Percentiles rank a stretch among this genome's conserved stretches.
These are phyloP conservation scores for Pezicula neosporulosa DNA, from an alignment of 2,329 filamentous ascomycete genomes.

Conservation along the genomic window DNA sequence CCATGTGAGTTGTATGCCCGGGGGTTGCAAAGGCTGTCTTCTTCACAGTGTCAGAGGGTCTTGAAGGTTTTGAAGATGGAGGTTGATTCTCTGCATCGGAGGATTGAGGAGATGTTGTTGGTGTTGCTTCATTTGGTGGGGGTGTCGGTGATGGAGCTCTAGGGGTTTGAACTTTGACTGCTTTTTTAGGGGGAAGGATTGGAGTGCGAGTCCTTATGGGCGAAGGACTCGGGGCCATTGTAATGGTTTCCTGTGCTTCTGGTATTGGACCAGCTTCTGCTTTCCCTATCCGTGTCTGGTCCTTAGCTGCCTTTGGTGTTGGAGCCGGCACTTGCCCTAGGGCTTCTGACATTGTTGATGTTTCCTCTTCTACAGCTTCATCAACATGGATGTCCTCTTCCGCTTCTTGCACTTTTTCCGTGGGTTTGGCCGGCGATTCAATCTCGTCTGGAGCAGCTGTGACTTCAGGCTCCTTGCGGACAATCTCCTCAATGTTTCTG, in stretches of 20 bases:
- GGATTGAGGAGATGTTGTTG: conserved; percentile 68
- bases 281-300: neutral
- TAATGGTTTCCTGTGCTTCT: neutral
- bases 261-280: neutral
- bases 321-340: conserved; percentile 1
- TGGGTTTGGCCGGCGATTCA: conserved; percentile 1
- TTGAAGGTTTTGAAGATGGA: conserved; percentile 62
- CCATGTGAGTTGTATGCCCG: conserved; percentile 39
- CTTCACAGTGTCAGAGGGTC: conserved; percentile 37
- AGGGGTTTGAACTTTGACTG: conserved; percentile 5
- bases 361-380: conserved; percentile 13
- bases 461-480: conserved; percentile 9
- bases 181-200: conserved; percentile 1
- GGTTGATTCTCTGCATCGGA: conserved; percentile 80
- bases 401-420: conserved; percentile 7
- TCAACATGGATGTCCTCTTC: conserved; percentile 11
- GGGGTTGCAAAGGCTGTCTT: conserved; percentile 13
- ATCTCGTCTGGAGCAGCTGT: neutral
- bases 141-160: conserved; percentile 37
- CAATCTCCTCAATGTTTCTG: conserved; percentile 21
- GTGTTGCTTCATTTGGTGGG: conserved; percentile 52
- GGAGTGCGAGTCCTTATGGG: neutral
- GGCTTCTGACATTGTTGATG: conserved; percentile 3
- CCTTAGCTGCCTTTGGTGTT: neutral
- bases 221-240: neutral